Conservation (phyloP, 2,329 filamentous ascomycete species). For the Ophiocordyceps camponoti-leonardi region DNA sequence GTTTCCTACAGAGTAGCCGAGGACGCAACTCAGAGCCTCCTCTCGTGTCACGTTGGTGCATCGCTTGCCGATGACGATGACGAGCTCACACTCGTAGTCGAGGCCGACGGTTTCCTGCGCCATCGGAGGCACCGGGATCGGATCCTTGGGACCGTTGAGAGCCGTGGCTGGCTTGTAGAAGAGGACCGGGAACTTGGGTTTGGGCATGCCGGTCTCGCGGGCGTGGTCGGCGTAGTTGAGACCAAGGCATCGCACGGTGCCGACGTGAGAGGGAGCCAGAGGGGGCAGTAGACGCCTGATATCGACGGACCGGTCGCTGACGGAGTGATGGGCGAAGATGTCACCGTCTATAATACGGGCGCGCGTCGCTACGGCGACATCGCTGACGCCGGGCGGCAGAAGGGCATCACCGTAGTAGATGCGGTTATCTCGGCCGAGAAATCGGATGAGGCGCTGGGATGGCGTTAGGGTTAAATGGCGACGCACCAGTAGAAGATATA, state of each 20-base stretch:
- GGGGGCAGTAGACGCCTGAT: slow-evolving; percentile 44
- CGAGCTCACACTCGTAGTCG: slow-evolving; percentile 70
- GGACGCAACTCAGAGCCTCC: slow-evolving; percentile 51
- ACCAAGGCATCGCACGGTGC: slow-evolving; percentile 51
- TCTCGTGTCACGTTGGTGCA: slow-evolving; percentile 47
- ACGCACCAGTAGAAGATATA: not conserved
- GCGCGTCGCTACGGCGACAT: slow-evolving; percentile 41
- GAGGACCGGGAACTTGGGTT: slow-evolving; percentile 54
- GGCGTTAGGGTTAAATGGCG: not conserved
- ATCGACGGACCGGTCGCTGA: slow-evolving; percentile 43
- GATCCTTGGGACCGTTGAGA: slow-evolving; percentile 44
- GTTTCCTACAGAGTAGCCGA: slow-evolving; percentile 61
- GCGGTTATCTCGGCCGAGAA: slow-evolving; percentile 52
- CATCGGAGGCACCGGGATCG: slow-evolving; percentile 46
- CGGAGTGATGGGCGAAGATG: slow-evolving; percentile 45
- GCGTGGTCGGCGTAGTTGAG: slow-evolving; percentile 60
- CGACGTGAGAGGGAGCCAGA: slow-evolving; percentile 42
- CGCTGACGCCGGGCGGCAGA: slow-evolving; percentile 39
- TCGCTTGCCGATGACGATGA: slow-evolving; percentile 52
- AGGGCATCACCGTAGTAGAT: slow-evolving; percentile 62
- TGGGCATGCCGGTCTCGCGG: slow-evolving; percentile 48
- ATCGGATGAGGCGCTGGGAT: slow-evolving; percentile 52
- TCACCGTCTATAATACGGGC: slow-evolving; percentile 47
- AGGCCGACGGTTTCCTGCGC: slow-evolving; percentile 49
- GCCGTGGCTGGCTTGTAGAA: slow-evolving; percentile 50